A percentile compares a stretch with the other conserved stretches of the same genome.
These are phyloP conservation scores for Chaetomiaceae sp. DNA, from an alignment of 2,329 filamentous ascomycete genomes.

Conservation along the genomic window DNA sequence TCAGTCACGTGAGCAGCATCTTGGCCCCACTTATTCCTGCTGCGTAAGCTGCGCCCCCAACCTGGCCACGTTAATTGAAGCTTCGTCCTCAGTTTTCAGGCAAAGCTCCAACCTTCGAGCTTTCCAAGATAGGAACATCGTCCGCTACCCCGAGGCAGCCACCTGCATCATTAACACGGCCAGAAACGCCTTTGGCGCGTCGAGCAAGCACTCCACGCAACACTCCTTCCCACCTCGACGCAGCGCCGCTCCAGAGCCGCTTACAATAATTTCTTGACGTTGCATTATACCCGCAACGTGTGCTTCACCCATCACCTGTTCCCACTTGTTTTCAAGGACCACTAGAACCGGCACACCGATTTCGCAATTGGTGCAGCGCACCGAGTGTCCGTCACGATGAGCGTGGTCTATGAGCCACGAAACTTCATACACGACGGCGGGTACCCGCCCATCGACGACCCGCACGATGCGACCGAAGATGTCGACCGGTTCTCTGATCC, in stretches of 20 bases:
- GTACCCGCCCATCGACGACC: conserved; percentile 42
- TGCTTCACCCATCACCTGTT: not conserved
- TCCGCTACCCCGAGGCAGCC: conserved; percentile 1
- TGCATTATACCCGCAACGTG: not conserved
- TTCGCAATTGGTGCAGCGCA: conserved; percentile 7
- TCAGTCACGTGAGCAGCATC: not conserved
- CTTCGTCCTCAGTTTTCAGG: conserved; percentile 17
- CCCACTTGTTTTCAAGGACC: not conserved
- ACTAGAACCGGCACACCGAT: conserved; percentile 3
- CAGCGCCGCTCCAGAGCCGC: not conserved
- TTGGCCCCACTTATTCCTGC: not conserved
- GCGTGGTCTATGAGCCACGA: conserved; percentile 45
- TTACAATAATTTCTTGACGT: no score
- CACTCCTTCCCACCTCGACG: conserved; percentile 1
- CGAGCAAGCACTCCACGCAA: conserved; percentile 1
- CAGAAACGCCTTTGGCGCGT: conserved; percentile 9
- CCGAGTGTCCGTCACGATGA: conserved; percentile 19
- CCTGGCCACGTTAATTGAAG: not conserved
- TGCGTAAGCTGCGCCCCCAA: not conserved
- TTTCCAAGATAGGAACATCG: not conserved
- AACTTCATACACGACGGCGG: conserved; percentile 43
- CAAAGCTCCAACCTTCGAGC: conserved; percentile 7
- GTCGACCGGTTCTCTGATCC: conserved; percentile 24
- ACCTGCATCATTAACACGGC: conserved; percentile 4
- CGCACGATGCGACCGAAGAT: conserved; percentile 12